Conservation (phyloP, 441 rosid species). For the Hura crepitans region DNA sequence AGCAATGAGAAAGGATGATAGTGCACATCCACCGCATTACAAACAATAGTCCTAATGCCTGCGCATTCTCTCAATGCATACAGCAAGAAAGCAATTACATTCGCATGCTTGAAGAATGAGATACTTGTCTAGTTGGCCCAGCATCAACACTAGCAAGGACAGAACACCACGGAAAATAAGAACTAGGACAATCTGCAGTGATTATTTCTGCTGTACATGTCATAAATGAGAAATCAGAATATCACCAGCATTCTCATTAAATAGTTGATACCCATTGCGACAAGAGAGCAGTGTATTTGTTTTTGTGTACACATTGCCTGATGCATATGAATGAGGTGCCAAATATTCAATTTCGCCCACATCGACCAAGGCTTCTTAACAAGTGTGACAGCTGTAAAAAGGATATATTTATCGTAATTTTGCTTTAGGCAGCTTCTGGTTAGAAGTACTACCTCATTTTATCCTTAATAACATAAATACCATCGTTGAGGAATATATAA, state of each 20-base stretch:
- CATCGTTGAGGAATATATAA: not conserved
- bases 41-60: not conserved
- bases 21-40: not conserved
- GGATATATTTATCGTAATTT: not conserved
- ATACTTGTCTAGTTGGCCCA: not conserved
- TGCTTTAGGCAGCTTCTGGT: not conserved
- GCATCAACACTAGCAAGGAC: not conserved
- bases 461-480: not conserved
- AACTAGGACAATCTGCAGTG: no score
- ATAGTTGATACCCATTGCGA: no score
- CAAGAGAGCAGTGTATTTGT: no score
- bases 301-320: no score
- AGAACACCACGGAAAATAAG: no score
- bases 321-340: no score
- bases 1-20: not conserved
- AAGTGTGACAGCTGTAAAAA: not conserved
- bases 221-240: no score
- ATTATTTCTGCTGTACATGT: no score
- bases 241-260: no score
- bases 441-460: not conserved
- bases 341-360: no score
- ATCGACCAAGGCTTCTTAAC: not conserved
- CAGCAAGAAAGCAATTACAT: not conserved
- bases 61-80: not conserved
- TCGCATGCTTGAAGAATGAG: not conserved